A percentile compares a stretch with the other conserved stretches of the same genome.
phyloP scores from a whole-genome alignment of 2,329 filamentous ascomycete species.

The Blastomyces gilchristii region DNA sequence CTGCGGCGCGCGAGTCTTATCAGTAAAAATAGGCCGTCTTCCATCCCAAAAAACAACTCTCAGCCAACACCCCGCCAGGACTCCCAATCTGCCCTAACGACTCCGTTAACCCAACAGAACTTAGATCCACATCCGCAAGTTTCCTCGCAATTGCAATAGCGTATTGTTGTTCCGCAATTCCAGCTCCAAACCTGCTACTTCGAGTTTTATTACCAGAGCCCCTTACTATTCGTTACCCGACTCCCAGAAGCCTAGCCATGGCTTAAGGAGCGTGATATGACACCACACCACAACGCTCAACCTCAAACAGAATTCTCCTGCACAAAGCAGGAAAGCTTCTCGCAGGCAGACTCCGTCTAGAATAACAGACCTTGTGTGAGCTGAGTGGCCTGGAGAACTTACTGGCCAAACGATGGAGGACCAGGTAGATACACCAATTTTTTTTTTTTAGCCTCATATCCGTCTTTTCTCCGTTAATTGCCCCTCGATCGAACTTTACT shows the following conservation, averaged over 20 bases:
- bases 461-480: constrained; percentile 5
- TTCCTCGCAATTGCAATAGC: constrained; percentile 3
- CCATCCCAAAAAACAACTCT: neutral
- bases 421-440: constrained; percentile 26
- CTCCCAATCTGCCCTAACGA: neutral
- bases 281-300: constrained; percentile 18
- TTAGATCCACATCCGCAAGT: neutral
- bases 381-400: constrained; percentile 14
- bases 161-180: constrained; percentile 8
- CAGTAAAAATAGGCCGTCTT: neutral
- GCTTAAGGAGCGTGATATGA: constrained; percentile 17
- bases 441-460: constrained; percentile 6
- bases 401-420: constrained; percentile 37
- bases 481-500: constrained; percentile 6
- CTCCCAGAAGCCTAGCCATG: neutral
- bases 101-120: neutral
- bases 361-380: constrained; percentile 7
- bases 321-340: constrained; percentile 16
- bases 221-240: neutral
- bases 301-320: constrained; percentile 13
- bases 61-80: neutral
- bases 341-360: constrained; percentile 12
- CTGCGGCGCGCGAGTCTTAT: neutral
- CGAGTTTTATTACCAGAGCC: neutral
- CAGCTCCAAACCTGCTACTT: neutral